Evolutionary conservation across 2,329 filamentous ascomycete genomes (phyloP).

Genomic region (Trematosphaeria pertusa): DNA sequence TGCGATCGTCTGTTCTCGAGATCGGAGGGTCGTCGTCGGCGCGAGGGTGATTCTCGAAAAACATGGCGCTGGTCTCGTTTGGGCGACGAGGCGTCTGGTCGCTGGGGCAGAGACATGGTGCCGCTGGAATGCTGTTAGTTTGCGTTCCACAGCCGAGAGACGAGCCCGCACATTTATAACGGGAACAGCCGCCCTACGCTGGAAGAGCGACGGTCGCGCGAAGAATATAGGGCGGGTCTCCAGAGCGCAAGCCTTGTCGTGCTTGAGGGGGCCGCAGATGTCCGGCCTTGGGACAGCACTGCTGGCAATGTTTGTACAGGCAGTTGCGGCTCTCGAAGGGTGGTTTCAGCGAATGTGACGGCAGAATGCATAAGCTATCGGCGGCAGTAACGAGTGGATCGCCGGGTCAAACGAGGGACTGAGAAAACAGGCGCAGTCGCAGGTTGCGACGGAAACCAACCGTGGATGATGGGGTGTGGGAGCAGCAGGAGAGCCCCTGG

Average conservation of each 20-base stretch:
- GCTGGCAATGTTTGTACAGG: constrained; percentile 6
- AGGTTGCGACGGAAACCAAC: constrained; percentile 37
- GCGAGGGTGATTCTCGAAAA: constrained; percentile 72
- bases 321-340: constrained; percentile 5
- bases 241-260: too few species aligned
- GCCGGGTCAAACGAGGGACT: constrained; percentile 30
- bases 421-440: constrained; percentile 19
- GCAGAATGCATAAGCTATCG: constrained; percentile 26
- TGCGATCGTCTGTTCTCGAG: constrained; percentile 68
- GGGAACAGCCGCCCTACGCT: background rate
- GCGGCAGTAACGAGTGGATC: constrained; percentile 21
- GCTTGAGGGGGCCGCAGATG: too few species aligned
- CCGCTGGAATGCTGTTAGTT: constrained; percentile 31
- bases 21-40: constrained; percentile 72
- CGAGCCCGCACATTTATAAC: too few species aligned
- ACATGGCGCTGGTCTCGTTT: constrained; percentile 57
- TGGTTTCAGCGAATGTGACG: constrained; percentile 38
- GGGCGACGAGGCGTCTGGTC: constrained; percentile 69
- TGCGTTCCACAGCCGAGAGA: constrained; percentile 21
- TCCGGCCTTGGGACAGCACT: background rate
- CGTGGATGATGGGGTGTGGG: constrained; percentile 8
- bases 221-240: too few species aligned
- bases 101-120: constrained; percentile 59
- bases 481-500: constrained; percentile 17
- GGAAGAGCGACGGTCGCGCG: background rate